Evolutionary conservation across 2,329 filamentous ascomycete species (phyloP).

Genomic region (Fusarium succisae): DNA sequence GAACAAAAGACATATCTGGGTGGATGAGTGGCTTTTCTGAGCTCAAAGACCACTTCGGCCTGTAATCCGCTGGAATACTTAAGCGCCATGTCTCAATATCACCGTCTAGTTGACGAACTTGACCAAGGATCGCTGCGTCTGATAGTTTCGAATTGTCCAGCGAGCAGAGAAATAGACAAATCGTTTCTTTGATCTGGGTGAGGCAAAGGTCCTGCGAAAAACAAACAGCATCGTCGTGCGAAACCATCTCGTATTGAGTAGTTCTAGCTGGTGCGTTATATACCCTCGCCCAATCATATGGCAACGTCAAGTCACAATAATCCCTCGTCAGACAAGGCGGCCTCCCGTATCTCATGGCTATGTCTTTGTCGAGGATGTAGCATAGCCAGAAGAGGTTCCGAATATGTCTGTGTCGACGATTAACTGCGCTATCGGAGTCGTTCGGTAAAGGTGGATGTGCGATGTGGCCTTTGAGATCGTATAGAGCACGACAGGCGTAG

Average conservation of each 20-base stretch:
- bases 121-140: not conserved
- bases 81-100: not conserved
- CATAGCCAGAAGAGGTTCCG: not conserved
- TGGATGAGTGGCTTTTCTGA: not conserved
- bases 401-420: not conserved
- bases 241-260: not conserved
- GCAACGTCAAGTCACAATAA: not conserved
- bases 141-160: not conserved
- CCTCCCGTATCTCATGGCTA: not conserved
- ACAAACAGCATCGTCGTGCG: not conserved
- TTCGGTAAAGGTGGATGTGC: rapidly evolving
- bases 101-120: not conserved
- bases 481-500: not conserved
- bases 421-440: rapidly evolving
- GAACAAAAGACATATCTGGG: not conserved
- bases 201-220: not conserved
- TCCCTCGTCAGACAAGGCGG: not conserved
- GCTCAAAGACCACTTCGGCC: not conserved
- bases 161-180: not conserved
- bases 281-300: not conserved
- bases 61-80: not conserved
- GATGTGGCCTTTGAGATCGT: not conserved
- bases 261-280: rapidly evolving
- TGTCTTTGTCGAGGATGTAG: not conserved
- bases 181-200: not conserved